Conservation (phyloP, 805 yeast species). For the Suhomyces canberraensis region DNA sequence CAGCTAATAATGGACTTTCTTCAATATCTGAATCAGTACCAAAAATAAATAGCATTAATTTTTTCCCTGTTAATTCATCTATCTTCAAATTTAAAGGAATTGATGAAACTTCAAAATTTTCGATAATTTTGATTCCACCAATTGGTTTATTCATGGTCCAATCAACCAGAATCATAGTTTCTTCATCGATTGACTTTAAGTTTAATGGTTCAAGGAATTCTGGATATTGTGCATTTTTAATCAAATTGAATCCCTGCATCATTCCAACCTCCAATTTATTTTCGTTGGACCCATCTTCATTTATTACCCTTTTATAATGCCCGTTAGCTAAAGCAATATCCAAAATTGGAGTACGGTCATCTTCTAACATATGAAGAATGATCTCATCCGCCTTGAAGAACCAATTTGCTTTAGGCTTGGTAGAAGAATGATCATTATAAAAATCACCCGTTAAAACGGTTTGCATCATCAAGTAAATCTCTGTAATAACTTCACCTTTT, state of each 20-base stretch:
- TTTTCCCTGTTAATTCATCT: slow-evolving; percentile 39
- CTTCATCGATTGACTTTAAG: slow-evolving; percentile 1
- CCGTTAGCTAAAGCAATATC: slow-evolving; percentile 38
- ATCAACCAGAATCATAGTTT: slow-evolving; percentile 28
- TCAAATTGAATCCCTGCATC: slow-evolving; percentile 37
- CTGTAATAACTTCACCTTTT: slow-evolving; percentile 31
- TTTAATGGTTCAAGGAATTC: slow-evolving; percentile 32
- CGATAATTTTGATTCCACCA: slow-evolving; percentile 42
- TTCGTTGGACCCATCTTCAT: slow-evolving; percentile 40
- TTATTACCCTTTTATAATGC: slow-evolving; percentile 27
- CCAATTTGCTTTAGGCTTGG: slow-evolving; percentile 30
- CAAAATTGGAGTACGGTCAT: slow-evolving; percentile 37
- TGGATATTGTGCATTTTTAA: slow-evolving; percentile 30
- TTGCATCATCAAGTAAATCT: slow-evolving; percentile 34
- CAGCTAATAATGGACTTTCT: slow-evolving; percentile 18
- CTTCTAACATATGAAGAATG: slow-evolving; percentile 38
- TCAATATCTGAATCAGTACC: slow-evolving; percentile 21
- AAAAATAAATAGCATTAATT: slow-evolving; percentile 36
- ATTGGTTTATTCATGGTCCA: slow-evolving; percentile 43
- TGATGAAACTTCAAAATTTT: slow-evolving; percentile 34
- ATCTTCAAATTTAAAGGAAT: slow-evolving; percentile 36
- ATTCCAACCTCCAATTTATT: slow-evolving; percentile 34
- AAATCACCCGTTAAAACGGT: slow-evolving; percentile 36
- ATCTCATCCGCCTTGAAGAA: slow-evolving; percentile 38
- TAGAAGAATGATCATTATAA: slow-evolving; percentile 11